Evolutionary conservation across 805 yeast species (phyloP), one percentile per base, ranked within the genome.

Genomic region (Candida ortonii): DNA sequence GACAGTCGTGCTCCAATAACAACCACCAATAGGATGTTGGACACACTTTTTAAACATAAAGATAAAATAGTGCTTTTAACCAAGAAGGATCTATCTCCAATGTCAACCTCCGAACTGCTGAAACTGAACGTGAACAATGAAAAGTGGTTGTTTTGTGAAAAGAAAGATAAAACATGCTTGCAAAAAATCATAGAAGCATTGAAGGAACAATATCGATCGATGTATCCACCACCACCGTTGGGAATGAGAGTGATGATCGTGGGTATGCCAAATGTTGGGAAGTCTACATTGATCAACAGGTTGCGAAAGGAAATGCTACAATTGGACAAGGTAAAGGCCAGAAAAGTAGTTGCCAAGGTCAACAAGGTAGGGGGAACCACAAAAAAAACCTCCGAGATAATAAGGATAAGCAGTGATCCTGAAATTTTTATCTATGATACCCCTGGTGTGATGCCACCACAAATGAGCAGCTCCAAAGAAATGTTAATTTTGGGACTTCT

Each of bases 241-340:
- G 97, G 97, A 0, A 64, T 84, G 30, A 61, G 88, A 15, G 59
- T 84, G 38, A 67, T 89, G 67, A 75, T 90, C 28, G 79, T 82
- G 6, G 98, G 98, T 0, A 84, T 93, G 93, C 98, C 98, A 1
- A 93, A 93, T 55, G 95, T 88, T n/a, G 98, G 98, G 0, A 93
- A 93, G 59, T 84, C 95, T 9, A 83, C 96, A 0, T 56, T 93
- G 30, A 81, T 89, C 17, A 93, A 93, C 52, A 68, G 81, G 0
- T 61, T 89, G 32, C 62, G 96, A 39, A 62, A 62, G 6, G 62
- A 33, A 12, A 58, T 63, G 16, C 25, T 49, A 28, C 19, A 22
- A 12, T 35, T 35, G 13, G 28, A 30, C 6, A 25, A 15, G 13
- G 27, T 61, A 7, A 55, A 52, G 30, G 54, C 51, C 13, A 54